Evolutionary conservation across 306 rosid genomes (phyloP).

Genomic region (Astragalus glycyphyllos): DNA sequence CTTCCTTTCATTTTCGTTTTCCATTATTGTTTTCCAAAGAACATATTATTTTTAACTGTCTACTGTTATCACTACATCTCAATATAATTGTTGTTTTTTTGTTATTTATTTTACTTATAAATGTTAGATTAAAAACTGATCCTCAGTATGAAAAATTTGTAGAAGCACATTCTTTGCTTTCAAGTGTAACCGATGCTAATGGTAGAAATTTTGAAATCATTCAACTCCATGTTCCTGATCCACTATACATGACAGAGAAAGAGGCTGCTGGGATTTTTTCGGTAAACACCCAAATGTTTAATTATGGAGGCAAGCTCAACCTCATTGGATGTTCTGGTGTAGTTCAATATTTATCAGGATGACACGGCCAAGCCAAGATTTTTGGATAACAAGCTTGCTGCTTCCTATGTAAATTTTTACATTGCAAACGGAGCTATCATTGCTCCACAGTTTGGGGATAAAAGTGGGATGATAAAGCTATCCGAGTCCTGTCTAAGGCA

Average conservation of each 20-base stretch:
- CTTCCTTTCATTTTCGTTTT: no score
- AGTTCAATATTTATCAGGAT: conserved; percentile 47
- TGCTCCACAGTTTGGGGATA: conserved; percentile 88
- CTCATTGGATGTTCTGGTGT: conserved; percentile 21
- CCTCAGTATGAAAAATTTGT: conserved; percentile 82
- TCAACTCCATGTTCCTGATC: conserved; percentile 77
- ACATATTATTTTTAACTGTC: no score
- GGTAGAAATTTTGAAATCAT: conserved; percentile 80
- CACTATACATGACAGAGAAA: conserved; percentile 75
- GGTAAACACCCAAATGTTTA: conserved; percentile 49
- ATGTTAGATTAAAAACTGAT: no score
- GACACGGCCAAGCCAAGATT: conserved; percentile 69
- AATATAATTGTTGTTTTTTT: no score
- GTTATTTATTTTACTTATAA: no score
- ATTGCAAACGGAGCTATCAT: conserved; percentile 85
- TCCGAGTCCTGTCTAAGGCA: conserved; percentile 66
- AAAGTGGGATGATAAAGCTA: conserved; percentile 83
- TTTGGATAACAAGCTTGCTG: conserved; percentile 80
- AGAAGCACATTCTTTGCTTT: conserved; percentile 74
- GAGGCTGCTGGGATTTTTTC: conserved; percentile 74
- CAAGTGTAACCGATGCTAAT: conserved; percentile 69
- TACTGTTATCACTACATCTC: no score
- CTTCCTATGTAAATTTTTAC: conserved; percentile 91
- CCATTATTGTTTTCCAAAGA: no score
- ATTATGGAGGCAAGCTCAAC: no score